Evolutionary conservation across 2,329 filamentous ascomycete species (phyloP).

Genomic region (Tympanopsis confertula): DNA sequence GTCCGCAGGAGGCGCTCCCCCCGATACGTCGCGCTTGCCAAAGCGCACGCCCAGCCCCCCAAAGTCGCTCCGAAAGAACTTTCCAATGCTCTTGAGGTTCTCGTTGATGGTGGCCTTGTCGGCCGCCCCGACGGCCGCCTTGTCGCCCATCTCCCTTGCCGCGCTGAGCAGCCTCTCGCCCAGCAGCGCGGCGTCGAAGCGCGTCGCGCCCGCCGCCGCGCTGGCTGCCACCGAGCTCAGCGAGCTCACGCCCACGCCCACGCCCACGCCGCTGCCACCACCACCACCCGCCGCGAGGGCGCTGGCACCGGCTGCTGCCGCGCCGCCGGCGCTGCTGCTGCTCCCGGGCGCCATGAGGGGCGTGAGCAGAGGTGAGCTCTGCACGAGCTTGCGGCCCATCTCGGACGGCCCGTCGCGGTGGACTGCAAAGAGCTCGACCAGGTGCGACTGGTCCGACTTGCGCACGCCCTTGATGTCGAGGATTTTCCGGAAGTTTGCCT

Average conservation of each 20-base stretch:
- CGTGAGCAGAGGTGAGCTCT: conserved; percentile 59
- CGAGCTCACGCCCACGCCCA: conserved; percentile 30
- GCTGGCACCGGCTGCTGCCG: conserved; percentile 7
- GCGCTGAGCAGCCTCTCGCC: conserved; percentile 83
- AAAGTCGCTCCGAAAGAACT: conserved; percentile 86
- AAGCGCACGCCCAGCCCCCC: conserved; percentile 65
- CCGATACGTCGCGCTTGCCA: conserved; percentile 40
- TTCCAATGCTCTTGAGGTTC: conserved; percentile 88
- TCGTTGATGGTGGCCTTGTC: conserved; percentile 72
- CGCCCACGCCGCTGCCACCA: conserved; percentile 27
- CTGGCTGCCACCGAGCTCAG: conserved; percentile 24
- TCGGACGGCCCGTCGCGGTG: conserved; percentile 66
- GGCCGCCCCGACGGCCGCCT: conserved; percentile 25
- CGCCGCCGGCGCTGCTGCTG: conserved; percentile 17
- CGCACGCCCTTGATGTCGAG: conserved; percentile 89
- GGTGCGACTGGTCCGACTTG: conserved; percentile 68
- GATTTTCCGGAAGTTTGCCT: conserved; percentile 91
- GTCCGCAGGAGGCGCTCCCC: too few relatives aligned
- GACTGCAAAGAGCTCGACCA: conserved; percentile 72
- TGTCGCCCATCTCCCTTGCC: conserved; percentile 71
- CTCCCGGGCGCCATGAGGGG: conserved; percentile 41
- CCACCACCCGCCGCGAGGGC: conserved; percentile 13
- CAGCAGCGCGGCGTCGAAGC: conserved; percentile 72
- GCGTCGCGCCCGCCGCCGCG: conserved; percentile 25
- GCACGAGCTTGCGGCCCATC: conserved; percentile 57